A percentile compares a stretch with the other conserved stretches of the same genome.
These are phyloP conservation scores for Penicillium arizonense DNA, from an alignment of 495 filamentous ascomycete species.

Conservation along the genomic window DNA sequence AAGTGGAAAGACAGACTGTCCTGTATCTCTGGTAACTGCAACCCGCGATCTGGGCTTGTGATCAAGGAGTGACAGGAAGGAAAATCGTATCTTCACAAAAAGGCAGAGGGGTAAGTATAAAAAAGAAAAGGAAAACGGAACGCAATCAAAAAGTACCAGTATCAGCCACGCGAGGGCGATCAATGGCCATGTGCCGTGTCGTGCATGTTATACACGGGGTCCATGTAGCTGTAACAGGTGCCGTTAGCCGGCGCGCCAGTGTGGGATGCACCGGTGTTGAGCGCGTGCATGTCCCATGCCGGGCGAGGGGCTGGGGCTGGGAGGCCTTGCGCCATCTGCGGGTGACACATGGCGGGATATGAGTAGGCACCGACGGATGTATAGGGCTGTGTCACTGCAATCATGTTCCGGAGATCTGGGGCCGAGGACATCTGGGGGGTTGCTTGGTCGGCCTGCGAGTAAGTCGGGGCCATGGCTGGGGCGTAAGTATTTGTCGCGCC, in stretches of 20 bases:
- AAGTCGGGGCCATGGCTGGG: conserved; percentile 23
- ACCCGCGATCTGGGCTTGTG: conserved; percentile 31
- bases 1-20: background rate
- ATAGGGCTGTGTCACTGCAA: conserved; percentile 33
- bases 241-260: conserved; percentile 17
- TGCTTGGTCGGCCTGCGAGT: conserved; percentile 25
- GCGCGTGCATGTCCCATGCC: conserved; percentile 37
- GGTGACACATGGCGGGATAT: conserved; percentile 38
- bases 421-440: conserved; percentile 20
- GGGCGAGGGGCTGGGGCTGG: conserved; percentile 24
- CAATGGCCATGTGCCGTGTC: conserved; percentile 22
- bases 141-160: conserved; percentile 11
- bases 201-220: conserved; percentile 36
- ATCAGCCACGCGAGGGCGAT: conserved; percentile 12
- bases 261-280: conserved; percentile 18
- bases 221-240: conserved; percentile 36
- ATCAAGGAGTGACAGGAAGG: conserved; percentile 41
- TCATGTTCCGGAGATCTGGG: conserved; percentile 31
- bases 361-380: conserved; percentile 30
- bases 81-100: conserved; percentile 31
- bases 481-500: conserved; percentile 34
- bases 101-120: conserved; percentile 24
- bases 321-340: conserved; percentile 22
- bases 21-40: background rate
- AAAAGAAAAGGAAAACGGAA: conserved; percentile 19